Evolutionary conservation across 306 rosid genomes (phyloP), one percentile per base, ranked within the genome.

Genomic region (Citrullus mucosospermus): DNA sequence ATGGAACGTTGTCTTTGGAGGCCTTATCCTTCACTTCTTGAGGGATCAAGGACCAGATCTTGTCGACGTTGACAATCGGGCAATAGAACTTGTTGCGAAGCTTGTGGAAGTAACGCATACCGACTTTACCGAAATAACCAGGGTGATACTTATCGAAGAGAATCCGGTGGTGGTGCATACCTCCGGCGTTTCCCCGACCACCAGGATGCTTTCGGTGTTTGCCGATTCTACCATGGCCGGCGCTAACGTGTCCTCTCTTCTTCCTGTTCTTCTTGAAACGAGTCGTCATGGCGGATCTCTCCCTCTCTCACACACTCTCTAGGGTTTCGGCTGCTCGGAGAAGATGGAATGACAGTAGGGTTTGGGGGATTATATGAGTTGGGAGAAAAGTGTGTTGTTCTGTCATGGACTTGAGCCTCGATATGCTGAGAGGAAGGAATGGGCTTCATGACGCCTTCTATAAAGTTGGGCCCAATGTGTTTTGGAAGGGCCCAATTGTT

Each of bases 171-270:
- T 92, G 97, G 88, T 92, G 97, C 97, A 92, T 89, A 18, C 97
- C 97, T 58, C 97, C 97, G 57, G 97, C 97, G 80, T 92, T 92
- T 38, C 97, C 96, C 0, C 97, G 89, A 30, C 97, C 97, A 0
- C 97, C 93, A 2, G 97, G 97, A 57, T 92, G 97, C 91, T 90
- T 92, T 4, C 96, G 81, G 88, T 92, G 97, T 60, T 92, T 92
- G 1, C 97, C 97, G 54, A 92, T 86, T 7, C 96, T 89, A 2
- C 97, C 97, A 50, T 92, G 97, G 0, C 97, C 96, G 20, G 96
- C 96, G 50, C 97, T 93, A 3, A 93, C 97, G 79, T 93, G 97
- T 3, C 97, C 97, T 2, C 97, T 83, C 97, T 93, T 93, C 96
- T 93, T 93, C 72, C 97, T 72, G 90, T 93, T 86, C 96, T 93